Evolutionary conservation across 805 yeast species (phyloP), one percentile per base, ranked within the genome.

Genomic region (Hanseniaspora lachancei): DNA sequence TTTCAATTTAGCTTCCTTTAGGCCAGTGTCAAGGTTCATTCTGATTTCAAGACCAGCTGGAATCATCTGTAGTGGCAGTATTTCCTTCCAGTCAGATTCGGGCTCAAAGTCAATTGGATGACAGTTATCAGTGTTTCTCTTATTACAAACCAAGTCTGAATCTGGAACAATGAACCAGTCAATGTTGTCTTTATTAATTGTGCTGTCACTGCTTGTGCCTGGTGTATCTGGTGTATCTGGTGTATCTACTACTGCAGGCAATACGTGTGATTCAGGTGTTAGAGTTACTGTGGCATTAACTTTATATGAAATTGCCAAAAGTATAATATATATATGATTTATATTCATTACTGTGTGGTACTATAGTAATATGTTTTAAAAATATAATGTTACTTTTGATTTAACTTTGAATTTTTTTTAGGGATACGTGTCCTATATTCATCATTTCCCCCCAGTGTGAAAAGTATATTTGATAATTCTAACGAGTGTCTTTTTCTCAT

Each of bases 21-120:
- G 67, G 20, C 84, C 82, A 0, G 89, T 81, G n/a, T 82, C 86
- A 57, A 89, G 68, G 65, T 87, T 82, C 61, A 89, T 62, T 60
- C 86, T 74, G 13, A 89, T 79, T 66, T 86, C 89, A 34, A 66
- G 55, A 15, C 97, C 97, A 7, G 77, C 78, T 0, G 96, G 95
- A 3, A 89, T 74, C 8, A 77, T 74, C 63, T 87, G 96, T n/a
- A 82, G 88, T 49, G 77, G 82, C 60, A 70, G 73, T 5, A 89
- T 77, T 1, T 64, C 64, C 69, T 81, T 80, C 95, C 96, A 89
- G 60, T 84, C 78, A 1, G 64, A 58, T 0, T 81, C 68, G 0
- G 96, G 85, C 40, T 68, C 77, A 63, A 89, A 88, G 2, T 77
- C 58, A 44, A 69, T 68, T 0, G 86, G 84, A 62, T 84, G 84